phyloP scores from a whole-genome alignment of 169 alveolate species.

The Plasmodium knowlesi region DNA sequence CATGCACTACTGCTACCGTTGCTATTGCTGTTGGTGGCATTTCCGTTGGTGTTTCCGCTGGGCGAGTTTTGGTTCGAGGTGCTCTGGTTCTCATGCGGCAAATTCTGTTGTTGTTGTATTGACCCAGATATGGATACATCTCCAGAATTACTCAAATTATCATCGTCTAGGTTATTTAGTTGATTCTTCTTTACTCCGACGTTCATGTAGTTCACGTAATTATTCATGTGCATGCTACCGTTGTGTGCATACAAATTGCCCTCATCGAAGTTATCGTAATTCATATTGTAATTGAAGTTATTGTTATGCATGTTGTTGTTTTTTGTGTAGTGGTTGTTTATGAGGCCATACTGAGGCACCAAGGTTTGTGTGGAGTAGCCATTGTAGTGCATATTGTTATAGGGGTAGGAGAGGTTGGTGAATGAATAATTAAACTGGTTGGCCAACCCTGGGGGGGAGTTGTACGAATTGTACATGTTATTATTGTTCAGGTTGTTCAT shows the following conservation, averaged over 20 bases:
- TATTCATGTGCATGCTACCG: constrained; percentile 59
- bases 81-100: constrained; percentile 32
- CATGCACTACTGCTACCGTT: not conserved
- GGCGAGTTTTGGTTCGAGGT: constrained; percentile 35
- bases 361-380: constrained; percentile 63
- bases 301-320: constrained; percentile 50
- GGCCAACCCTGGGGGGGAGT: constrained; percentile 74
- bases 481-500: constrained; percentile 47
- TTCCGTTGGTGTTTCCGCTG: not conserved
- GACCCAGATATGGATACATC: constrained; percentile 58
- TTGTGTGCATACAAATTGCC: constrained; percentile 53
- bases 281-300: constrained; percentile 50
- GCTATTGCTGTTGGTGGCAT: not conserved
- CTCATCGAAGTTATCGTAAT: constrained; percentile 67
- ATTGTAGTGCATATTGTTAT: constrained; percentile 59
- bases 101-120: constrained; percentile 6
- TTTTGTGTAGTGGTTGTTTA: constrained; percentile 52
- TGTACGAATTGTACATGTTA: constrained; percentile 57
- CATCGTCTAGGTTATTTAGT: constrained; percentile 42
- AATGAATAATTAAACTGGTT: constrained; percentile 47
- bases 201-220: constrained; percentile 57
- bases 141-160: constrained; percentile 58
- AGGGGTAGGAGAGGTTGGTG: constrained; percentile 55
- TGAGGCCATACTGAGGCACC: constrained; percentile 52
- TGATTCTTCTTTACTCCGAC: constrained; percentile 53